These are phyloP conservation scores for Caryopteris hybrid DNA, from an alignment of 305 asterid genomes.

Conservation along the genomic window DNA sequence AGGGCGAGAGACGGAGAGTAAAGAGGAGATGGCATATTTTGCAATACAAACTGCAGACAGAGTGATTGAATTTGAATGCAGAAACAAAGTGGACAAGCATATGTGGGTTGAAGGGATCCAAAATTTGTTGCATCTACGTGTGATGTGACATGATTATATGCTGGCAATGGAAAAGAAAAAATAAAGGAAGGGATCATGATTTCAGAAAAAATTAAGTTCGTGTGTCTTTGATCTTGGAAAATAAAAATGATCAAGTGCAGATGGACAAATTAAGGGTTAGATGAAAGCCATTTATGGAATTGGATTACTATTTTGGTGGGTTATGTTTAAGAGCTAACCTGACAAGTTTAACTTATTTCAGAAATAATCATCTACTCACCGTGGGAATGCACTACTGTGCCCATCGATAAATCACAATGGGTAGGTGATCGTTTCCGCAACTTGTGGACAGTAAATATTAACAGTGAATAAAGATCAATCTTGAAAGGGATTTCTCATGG, in stretches of 20 bases:
- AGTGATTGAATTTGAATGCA: slow-evolving; percentile 73
- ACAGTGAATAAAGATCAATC: neutral
- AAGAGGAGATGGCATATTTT: slow-evolving; percentile 63
- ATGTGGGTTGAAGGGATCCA: slow-evolving; percentile 87
- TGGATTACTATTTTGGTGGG: too few relatives aligned
- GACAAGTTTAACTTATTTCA: too few relatives aligned
- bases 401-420: too few relatives aligned
- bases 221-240: neutral
- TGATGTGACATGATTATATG: slow-evolving; percentile 29
- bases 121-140: slow-evolving; percentile 55
- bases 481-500: neutral
- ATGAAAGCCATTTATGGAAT: too few relatives aligned
- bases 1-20: slow-evolving; percentile 51
- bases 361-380: too few relatives aligned
- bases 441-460: too few relatives aligned
- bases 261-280: too few relatives aligned
- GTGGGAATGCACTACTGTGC: too few relatives aligned
- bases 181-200: neutral
- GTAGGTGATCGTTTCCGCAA: too few relatives aligned
- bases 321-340: too few relatives aligned
- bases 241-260: neutral
- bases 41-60: slow-evolving; percentile 72
- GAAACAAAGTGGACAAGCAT: slow-evolving; percentile 58
- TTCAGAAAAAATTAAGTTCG: neutral
- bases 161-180: too few relatives aligned